Evolutionary conservation across 208 protist species (phyloP).

Genomic region (Wallacemonas sp.): DNA sequence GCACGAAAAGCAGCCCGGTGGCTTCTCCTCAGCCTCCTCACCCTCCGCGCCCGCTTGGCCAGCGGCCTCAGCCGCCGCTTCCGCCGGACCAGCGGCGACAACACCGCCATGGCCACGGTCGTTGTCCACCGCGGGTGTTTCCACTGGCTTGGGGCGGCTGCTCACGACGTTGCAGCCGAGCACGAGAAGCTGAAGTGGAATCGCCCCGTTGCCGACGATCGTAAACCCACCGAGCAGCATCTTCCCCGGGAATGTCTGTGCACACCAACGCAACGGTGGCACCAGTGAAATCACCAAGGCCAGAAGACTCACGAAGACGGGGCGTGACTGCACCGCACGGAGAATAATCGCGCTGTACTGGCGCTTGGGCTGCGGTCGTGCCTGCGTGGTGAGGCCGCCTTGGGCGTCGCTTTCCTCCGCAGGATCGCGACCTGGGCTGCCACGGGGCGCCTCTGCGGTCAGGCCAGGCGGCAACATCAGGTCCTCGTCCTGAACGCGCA

Average conservation of each 20-base stretch:
- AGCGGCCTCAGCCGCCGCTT: slow-evolving; percentile 4
- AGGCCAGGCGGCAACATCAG: not conserved
- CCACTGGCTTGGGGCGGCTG: slow-evolving; percentile 12
- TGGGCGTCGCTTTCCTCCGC: too few relatives aligned
- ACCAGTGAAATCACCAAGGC: slow-evolving; percentile 61
- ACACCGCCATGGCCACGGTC: not conserved
- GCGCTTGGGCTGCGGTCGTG: not conserved
- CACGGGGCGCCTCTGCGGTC: not conserved
- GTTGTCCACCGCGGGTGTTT: not conserved
- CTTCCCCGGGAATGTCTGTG: slow-evolving; percentile 30
- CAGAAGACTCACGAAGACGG: slow-evolving; percentile 43
- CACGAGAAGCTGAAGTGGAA: slow-evolving; percentile 67
- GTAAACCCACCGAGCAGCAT: slow-evolving; percentile 50
- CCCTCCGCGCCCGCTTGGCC: not conserved
- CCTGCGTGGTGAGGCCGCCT: too few relatives aligned
- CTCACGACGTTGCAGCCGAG: slow-evolving; percentile 46
- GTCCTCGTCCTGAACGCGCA: not conserved
- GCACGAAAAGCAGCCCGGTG: not conserved
- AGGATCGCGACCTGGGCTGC: too few relatives aligned
- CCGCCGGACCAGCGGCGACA: not conserved
- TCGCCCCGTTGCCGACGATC: slow-evolving; percentile 46
- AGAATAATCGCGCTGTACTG: slow-evolving; percentile 5
- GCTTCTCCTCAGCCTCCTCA: slow-evolving; percentile 4
- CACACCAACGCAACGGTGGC: slow-evolving; percentile 64
- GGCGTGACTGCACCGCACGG: slow-evolving; percentile 35